Conservation (phyloP, 805 yeast genomes). For the Candida sonorensis region DNA sequence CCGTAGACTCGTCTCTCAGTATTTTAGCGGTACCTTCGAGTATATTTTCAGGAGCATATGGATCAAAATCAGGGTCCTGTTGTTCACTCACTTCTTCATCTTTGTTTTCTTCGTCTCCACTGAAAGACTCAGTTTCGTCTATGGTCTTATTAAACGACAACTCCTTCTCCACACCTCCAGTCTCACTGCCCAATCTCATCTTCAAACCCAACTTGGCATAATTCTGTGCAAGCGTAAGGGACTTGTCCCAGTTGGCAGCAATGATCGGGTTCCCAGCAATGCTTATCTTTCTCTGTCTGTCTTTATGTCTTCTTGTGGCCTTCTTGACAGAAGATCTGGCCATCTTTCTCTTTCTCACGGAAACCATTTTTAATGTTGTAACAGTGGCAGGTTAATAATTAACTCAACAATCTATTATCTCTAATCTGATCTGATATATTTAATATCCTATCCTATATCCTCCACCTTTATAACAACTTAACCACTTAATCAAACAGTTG, state of each 20-base stretch:
- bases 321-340: constrained; percentile 64
- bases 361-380: constrained; percentile 22
- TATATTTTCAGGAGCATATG: constrained; percentile 52
- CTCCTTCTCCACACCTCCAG: constrained; percentile 77
- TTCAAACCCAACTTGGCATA: constrained; percentile 76
- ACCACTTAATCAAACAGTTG: too few species aligned
- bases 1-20: constrained; percentile 53
- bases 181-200: constrained; percentile 53
- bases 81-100: constrained; percentile 29
- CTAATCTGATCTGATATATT: too few species aligned
- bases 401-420: too few species aligned
- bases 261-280: constrained; percentile 73
- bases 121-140: constrained; percentile 19
- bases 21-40: constrained; percentile 77
- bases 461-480: too few species aligned
- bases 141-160: constrained; percentile 34
- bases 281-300: constrained; percentile 59
- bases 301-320: constrained; percentile 64
- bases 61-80: constrained; percentile 28
- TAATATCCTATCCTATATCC: too few species aligned
- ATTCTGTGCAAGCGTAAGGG: constrained; percentile 76
- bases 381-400: too few species aligned
- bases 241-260: constrained; percentile 85
- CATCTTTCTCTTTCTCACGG: constrained; percentile 82
- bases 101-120: constrained; percentile 25